phyloP scores from a whole-genome alignment of 1,284 basidiomycete species.

The Malassezia sp. region DNA sequence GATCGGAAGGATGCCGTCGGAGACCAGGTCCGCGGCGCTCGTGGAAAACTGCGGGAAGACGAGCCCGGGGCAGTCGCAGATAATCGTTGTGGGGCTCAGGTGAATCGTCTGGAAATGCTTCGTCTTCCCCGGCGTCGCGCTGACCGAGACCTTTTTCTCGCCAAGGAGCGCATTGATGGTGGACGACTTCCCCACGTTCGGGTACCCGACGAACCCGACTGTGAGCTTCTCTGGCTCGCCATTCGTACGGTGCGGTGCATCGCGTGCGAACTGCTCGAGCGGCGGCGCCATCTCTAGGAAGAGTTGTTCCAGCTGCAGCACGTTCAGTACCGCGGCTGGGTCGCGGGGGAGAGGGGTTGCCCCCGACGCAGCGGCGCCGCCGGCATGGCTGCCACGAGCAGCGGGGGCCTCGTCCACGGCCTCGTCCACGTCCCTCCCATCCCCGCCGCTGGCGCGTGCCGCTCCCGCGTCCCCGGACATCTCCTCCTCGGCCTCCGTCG shows the following conservation, averaged over 20 bases:
- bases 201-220: conserved; percentile 58
- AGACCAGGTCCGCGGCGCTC: conserved; percentile 72
- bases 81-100: conserved; percentile 69
- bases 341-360: conserved; percentile 54
- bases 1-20: conserved; percentile 92
- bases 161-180: conserved; percentile 46
- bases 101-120: conserved; percentile 99
- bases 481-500: conserved; percentile 12
- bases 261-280: conserved; percentile 51
- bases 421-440: conserved; percentile 16
- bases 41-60: conserved; percentile 84
- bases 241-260: not conserved
- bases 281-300: conserved; percentile 69
- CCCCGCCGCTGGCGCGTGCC: too few species aligned
- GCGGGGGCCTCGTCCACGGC: too few species aligned
- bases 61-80: conserved; percentile 98
- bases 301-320: conserved; percentile 77
- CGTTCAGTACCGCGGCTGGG: conserved; percentile 69
- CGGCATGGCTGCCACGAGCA: too few species aligned
- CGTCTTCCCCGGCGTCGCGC: conserved; percentile 60
- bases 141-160: conserved; percentile 45
- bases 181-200: conserved; percentile 49
- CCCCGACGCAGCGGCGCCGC: conserved; percentile 34
- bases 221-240: conserved; percentile 52
- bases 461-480: conserved; percentile 12